phyloP scores from a whole-genome alignment of 2,329 filamentous ascomycete genomes.

The Xylariaceae sp. region DNA sequence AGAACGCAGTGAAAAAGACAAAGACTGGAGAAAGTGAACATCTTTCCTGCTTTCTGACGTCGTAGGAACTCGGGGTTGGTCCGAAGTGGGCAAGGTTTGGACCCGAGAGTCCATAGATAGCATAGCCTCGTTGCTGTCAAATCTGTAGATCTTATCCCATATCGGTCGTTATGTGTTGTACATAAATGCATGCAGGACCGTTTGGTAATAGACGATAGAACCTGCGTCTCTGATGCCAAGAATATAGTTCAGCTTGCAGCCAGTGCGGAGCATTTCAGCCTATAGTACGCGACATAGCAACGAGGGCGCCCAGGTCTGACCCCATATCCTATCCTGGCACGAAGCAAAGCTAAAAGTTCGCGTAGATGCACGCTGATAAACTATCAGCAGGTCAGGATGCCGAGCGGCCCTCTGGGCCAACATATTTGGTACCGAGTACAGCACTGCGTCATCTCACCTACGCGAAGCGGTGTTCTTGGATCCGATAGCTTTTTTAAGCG shows the following conservation, averaged over 20 bases:
- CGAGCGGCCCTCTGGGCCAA: background rate
- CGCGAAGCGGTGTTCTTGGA: background rate
- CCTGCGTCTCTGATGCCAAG: slow-evolving; percentile 1
- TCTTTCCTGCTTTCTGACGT: slow-evolving; percentile 9
- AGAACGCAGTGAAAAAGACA: background rate
- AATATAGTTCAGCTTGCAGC: slow-evolving; percentile 15
- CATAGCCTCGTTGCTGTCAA: background rate
- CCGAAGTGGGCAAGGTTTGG: slow-evolving; percentile 2
- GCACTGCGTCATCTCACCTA: slow-evolving; percentile 22
- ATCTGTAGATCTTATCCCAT: background rate
- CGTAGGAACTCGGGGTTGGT: slow-evolving; percentile 1
- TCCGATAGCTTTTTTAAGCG: slow-evolving; percentile 7
- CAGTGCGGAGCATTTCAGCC: slow-evolving; percentile 17
- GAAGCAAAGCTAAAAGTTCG: slow-evolving; percentile 14
- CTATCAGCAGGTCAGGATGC: no score
- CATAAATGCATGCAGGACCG: background rate
- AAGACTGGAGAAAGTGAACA: slow-evolving; percentile 7
- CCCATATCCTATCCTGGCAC: background rate
- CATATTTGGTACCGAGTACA: background rate
- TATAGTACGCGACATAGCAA: slow-evolving; percentile 10
- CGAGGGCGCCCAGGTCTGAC: slow-evolving; percentile 3
- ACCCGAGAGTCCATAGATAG: background rate
- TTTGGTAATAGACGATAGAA: background rate
- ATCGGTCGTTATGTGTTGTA: slow-evolving; percentile 6
- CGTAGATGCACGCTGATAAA: slow-evolving; percentile 3